Evolutionary conservation across 305 asterid species (phyloP), one percentile per base, ranked within the genome.

Genomic region (Fraxinus albicans): DNA sequence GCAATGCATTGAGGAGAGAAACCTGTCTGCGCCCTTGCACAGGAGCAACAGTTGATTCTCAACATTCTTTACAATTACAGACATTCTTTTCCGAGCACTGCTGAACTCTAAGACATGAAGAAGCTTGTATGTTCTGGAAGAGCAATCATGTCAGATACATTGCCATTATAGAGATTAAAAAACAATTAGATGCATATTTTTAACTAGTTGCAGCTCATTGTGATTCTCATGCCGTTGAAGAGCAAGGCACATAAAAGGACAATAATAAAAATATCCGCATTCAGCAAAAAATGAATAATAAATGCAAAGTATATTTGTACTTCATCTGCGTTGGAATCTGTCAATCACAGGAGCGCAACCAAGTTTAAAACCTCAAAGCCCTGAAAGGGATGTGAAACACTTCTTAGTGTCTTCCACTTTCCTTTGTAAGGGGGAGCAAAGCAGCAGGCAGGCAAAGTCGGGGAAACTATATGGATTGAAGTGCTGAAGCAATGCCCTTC

Each of bases 1-100:
- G 13, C 78, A 82, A 60, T 27, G 77, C 80, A 75, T 33, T 81
- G 15, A 80, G 73, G 44, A 85, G 38, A 86, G 82, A 83, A 82
- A 95, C 99, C 95, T 94, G 93, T 96, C 99, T 8, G 99, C 98
- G 58, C 99, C 99, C 90, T 96, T 96, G 92, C 93, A 91, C 53
- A 96, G 92, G 79, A 96, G 97, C 80, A 96, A 86, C 85, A 94
- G 86, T 86, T 91, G 95, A 79, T 92, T 88, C 86, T 93, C 95
- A 12, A 69, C 85, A 77, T 89, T 93, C 79, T 88, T 91, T 65
- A 96, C 92, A 72, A 96, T 91, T 72, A 94, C 98, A 0, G 99
- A 96, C 99, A 96, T 96, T 88, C 98, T 93, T 91, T 89, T 93
- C 83, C 99, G 93, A 84, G 95, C 93, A 87, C 98, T 92, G 76